Evolutionary conservation across 179 eudicot species (phyloP).

Genomic region (Silene noctiflora): DNA sequence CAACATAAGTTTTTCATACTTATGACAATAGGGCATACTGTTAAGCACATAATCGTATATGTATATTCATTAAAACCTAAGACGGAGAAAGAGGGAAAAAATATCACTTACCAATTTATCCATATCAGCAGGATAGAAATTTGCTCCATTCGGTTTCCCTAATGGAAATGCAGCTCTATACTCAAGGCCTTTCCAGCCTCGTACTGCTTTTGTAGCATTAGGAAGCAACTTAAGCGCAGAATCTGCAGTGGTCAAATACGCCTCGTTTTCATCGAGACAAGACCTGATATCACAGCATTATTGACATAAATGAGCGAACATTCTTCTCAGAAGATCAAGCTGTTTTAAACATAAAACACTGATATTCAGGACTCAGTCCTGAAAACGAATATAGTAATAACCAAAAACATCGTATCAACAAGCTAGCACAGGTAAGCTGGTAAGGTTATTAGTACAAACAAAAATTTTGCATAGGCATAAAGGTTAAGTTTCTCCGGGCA

Average conservation of each 20-base stretch:
- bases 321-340: not conserved
- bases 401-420: constrained; percentile 18
- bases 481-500: not conserved
- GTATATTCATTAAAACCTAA: not conserved
- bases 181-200: constrained; percentile 86
- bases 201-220: constrained; percentile 58
- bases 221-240: constrained; percentile 65
- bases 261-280: constrained; percentile 70
- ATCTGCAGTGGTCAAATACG: constrained; percentile 87
- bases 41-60: not conserved
- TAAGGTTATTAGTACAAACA: not conserved
- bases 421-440: not conserved
- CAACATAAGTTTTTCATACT: not conserved
- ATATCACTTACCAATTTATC: constrained; percentile 62
- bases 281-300: constrained; percentile 55
- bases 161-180: constrained; percentile 77
- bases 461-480: not conserved
- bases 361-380: not conserved
- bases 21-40: not conserved
- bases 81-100: not conserved
- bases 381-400: not conserved
- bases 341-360: not conserved
- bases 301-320: constrained; percentile 11
- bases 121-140: constrained; percentile 94
- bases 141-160: constrained; percentile 72